phyloP scores from a whole-genome alignment of 1,139 yeast genomes.

The Lodderomyces parapsilosis region DNA sequence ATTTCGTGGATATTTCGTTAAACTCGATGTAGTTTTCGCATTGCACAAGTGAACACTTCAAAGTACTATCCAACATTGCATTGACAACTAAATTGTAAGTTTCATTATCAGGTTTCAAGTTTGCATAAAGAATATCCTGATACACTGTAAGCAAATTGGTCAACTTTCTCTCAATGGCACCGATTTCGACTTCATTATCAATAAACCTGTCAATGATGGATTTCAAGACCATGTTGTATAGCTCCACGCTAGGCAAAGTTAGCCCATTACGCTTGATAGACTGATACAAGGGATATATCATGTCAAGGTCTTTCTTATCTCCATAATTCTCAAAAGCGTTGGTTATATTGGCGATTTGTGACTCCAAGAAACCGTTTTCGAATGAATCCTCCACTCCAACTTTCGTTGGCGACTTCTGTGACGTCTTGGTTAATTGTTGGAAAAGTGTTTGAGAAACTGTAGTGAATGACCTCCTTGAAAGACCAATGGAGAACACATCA shows the following conservation, averaged over 20 bases:
- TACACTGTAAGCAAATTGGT: slow-evolving; percentile 64
- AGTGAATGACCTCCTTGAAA: slow-evolving; percentile 10
- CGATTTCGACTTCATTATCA: slow-evolving; percentile 23
- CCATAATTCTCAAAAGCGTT: slow-evolving; percentile 16
- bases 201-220: slow-evolving; percentile 33
- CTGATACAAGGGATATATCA: slow-evolving; percentile 45
- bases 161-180: slow-evolving; percentile 39
- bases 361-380: slow-evolving; percentile 21
- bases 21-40: slow-evolving; percentile 19
- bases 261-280: slow-evolving; percentile 39
- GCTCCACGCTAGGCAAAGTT: slow-evolving; percentile 29
- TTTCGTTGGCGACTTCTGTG: slow-evolving; percentile 1
- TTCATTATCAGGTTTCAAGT: slow-evolving; percentile 51
- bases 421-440: not conserved
- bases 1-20: slow-evolving; percentile 34
- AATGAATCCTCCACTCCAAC: slow-evolving; percentile 15
- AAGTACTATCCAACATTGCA: slow-evolving; percentile 51
- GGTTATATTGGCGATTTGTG: slow-evolving; percentile 23
- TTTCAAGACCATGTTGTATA: slow-evolving; percentile 36
- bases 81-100: slow-evolving; percentile 55
- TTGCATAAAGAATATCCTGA: slow-evolving; percentile 53
- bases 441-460: slow-evolving; percentile 4
- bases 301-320: slow-evolving; percentile 24
- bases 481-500: slow-evolving; percentile 8
- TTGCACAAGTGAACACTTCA: slow-evolving; percentile 19